These are phyloP conservation scores for Osmanthus fragrans DNA, from an alignment of 257 asterid genomes.

Conservation along the genomic window DNA sequence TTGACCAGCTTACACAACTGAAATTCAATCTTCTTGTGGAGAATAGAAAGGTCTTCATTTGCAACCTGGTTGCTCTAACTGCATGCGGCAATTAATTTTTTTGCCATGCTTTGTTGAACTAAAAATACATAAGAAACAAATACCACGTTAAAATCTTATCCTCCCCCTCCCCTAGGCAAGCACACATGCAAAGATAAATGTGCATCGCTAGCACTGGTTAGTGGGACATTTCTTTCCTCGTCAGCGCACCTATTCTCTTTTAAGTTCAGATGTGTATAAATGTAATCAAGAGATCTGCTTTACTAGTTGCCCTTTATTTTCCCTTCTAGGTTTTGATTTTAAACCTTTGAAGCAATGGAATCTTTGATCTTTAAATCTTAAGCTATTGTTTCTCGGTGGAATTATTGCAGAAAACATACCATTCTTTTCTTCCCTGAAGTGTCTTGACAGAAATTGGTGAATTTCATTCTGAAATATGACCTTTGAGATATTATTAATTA, in stretches of 20 bases:
- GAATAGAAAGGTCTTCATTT: conserved; percentile 55
- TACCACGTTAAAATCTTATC: not conserved
- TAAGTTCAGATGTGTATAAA: conserved; percentile 4
- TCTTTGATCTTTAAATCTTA: conserved; percentile 1
- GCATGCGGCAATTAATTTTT: conserved; percentile 10
- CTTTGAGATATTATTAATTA: not conserved
- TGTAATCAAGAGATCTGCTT: not conserved
- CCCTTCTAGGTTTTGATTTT: not conserved
- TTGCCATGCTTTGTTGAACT: conserved; percentile 6
- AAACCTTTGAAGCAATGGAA: not conserved
- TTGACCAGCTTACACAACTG: conserved; percentile 49
- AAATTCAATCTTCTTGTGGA: conserved; percentile 48
- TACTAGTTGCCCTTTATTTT: conserved; percentile 18
- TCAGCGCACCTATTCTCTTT: not conserved
- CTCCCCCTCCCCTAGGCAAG: not conserved
- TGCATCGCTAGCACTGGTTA: not conserved
- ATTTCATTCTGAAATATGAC: not conserved
- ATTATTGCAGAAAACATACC: conserved; percentile 9
- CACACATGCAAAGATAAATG: not conserved
- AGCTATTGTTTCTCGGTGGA: conserved; percentile 11
- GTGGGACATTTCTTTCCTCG: not conserved
- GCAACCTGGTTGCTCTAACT: conserved; percentile 22
- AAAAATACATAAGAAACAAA: conserved; percentile 1
- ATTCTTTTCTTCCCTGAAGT: conserved; percentile 4
- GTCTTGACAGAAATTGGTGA: not conserved